phyloP scores from a whole-genome alignment of 306 rosid genomes.

The Adenanthera pavonina region DNA sequence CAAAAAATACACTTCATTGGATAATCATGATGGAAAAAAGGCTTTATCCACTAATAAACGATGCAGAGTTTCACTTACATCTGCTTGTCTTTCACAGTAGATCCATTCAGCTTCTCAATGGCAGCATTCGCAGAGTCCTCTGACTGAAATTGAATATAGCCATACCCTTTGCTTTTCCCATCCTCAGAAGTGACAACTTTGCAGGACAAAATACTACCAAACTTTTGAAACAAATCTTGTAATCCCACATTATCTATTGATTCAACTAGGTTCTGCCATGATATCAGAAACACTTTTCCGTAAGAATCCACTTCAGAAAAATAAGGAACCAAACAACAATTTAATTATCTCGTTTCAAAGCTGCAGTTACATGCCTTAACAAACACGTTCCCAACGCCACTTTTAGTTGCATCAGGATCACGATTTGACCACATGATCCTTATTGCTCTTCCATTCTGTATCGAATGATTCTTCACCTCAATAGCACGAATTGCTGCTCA shows the following conservation, averaged over 20 bases:
- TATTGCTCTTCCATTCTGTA: constrained; percentile 68
- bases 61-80: constrained; percentile 56
- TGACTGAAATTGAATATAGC: constrained; percentile 86
- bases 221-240: constrained; percentile 66
- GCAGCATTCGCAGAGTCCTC: constrained; percentile 82
- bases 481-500: constrained; percentile 67
- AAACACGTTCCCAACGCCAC: constrained; percentile 77
- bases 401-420: constrained; percentile 74
- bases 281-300: constrained; percentile 21
- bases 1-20: constrained; percentile 33
- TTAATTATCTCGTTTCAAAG: constrained; percentile 19
- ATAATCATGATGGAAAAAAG: constrained; percentile 17
- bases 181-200: constrained; percentile 77
- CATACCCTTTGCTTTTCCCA: constrained; percentile 88
- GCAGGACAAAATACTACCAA: constrained; percentile 76
- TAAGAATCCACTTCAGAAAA: constrained; percentile 26
- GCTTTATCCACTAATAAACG: constrained; percentile 16
- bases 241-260: constrained; percentile 58
- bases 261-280: constrained; percentile 67
- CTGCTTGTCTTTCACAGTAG: constrained; percentile 58
- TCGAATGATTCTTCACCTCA: constrained; percentile 62
- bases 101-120: constrained; percentile 76
- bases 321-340: constrained; percentile 15
- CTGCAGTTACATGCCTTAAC: constrained; percentile 63
- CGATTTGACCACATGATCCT: constrained; percentile 89